A percentile compares a stretch with the other conserved stretches of the same genome.
Conservation (phyloP, 1,139 yeast species). For the Zygosaccharomyces sapae region DNA sequence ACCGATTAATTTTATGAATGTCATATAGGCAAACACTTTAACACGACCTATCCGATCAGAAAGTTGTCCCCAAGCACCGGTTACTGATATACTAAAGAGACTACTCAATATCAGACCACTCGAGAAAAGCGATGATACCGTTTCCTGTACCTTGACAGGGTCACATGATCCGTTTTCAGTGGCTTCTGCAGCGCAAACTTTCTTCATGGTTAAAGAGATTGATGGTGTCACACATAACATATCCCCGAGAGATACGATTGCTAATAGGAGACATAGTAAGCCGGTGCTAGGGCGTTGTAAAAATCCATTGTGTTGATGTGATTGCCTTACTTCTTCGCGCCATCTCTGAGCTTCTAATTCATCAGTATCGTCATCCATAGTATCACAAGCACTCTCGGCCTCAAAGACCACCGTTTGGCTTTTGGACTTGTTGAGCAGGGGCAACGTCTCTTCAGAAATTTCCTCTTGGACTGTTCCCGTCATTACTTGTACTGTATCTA, state of each 20-base stretch:
- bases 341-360: conserved; percentile 24
- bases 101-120: conserved; percentile 17
- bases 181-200: conserved; percentile 28
- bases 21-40: conserved; percentile 22
- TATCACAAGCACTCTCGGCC: conserved; percentile 7
- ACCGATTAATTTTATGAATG: conserved; percentile 13
- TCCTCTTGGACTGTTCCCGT: not conserved
- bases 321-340: conserved; percentile 22
- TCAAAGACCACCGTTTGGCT: conserved; percentile 4
- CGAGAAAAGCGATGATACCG: conserved; percentile 17
- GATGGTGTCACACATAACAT: conserved; percentile 32
- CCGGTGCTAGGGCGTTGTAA: conserved; percentile 34
- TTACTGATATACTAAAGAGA: conserved; percentile 19
- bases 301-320: conserved; percentile 27
- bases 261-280: conserved; percentile 28
- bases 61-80: conserved; percentile 26
- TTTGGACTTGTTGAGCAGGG: not conserved
- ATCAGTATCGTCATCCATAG: conserved; percentile 7
- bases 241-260: conserved; percentile 26
- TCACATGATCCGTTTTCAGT: conserved; percentile 24
- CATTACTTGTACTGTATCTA: not conserved
- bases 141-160: conserved; percentile 33
- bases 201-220: conserved; percentile 30
- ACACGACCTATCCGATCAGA: conserved; percentile 28
- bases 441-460: not conserved